Evolutionary conservation across 352 stramenopile genomes (phyloP), one percentile per base, ranked within the genome.

Genomic region (Phytophthora palmivora): DNA sequence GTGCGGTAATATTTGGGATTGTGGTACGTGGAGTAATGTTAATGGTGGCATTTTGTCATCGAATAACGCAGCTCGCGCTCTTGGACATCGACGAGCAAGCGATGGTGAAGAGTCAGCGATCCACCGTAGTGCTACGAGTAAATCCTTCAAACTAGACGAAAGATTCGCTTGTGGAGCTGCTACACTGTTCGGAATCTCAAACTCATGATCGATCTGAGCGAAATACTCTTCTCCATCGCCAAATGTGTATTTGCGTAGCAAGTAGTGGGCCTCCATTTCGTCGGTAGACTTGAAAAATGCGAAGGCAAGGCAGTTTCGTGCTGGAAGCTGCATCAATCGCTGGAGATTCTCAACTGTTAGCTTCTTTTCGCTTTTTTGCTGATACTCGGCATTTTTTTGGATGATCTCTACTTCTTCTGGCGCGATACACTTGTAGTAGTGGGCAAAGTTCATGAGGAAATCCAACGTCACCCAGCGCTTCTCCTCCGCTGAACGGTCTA

Each of bases 231-330:
- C 82, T 5, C 86, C 86, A 42, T 95, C 84, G 0, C 76, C 79
- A 54, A 84, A 88, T 7, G 82, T 82, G 45, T 85, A 95, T 58
- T 89, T 91, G 11, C 83, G 74, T 1, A 95, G 47, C 18, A 95
- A 52, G 9, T 48, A 60, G 42, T 92, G 80, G 0, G 75, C 80
- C 14, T 82, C 60, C 18, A 93, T 69, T 57, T 93, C 83, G 11
- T 79, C 74, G 6, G 41, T 37, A 0, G 70, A 69, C 52, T 88
- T 92, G 33, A 93, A 56, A 51, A 95, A 95, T 9, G 84, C 80
- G 14, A 93, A 72, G 1, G 86, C 86, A 28, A 95, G 79, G 11
- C 71, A 86, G 12, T 79, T 88, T 16, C 82, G 82, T 7, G 74
- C 71, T 30, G 86, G 86, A 3, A 95, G 71, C 18, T 64, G 50